phyloP scores from a whole-genome alignment of 768 basidiomycete genomes.

The Amanita pallidorosea region DNA sequence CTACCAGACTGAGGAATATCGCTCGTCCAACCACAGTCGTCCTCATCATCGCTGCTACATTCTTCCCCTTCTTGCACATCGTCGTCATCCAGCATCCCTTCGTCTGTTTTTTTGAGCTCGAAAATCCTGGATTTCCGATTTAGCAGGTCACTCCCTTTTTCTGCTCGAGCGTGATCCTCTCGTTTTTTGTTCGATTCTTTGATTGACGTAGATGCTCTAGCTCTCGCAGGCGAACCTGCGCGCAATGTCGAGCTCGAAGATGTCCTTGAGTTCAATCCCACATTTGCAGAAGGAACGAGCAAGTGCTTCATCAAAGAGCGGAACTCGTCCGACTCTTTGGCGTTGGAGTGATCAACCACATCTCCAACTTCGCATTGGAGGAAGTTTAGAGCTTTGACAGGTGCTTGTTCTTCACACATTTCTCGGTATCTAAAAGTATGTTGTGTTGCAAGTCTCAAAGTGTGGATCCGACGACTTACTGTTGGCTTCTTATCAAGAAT shows the following conservation, averaged over 20 bases:
- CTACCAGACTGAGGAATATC: slow-evolving; percentile 14
- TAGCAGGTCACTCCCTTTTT: background rate
- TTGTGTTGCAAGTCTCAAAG: background rate
- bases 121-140: background rate
- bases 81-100: background rate
- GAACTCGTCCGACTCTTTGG: slow-evolving; percentile 51
- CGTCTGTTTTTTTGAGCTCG: background rate
- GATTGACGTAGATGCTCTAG: background rate
- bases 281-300: slow-evolving; percentile 26
- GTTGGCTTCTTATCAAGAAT: slow-evolving; percentile 60
- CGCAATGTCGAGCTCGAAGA: slow-evolving; percentile 10
- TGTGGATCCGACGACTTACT: slow-evolving; percentile 31
- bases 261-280: slow-evolving; percentile 10
- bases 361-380: slow-evolving; percentile 58
- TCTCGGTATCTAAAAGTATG: slow-evolving; percentile 56
- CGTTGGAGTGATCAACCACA: slow-evolving; percentile 59
- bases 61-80: slow-evolving; percentile 6
- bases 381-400: slow-evolving; percentile 60
- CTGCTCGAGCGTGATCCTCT: background rate
- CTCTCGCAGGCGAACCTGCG: background rate
- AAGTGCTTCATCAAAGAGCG: slow-evolving; percentile 58
- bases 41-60: slow-evolving; percentile 24
- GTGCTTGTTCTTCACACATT: slow-evolving; percentile 54
- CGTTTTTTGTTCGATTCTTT: background rate
- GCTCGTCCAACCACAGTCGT: slow-evolving; percentile 29